phyloP scores from a whole-genome alignment of 345 rosid species.

The Psidium friedrichsthalianum region DNA sequence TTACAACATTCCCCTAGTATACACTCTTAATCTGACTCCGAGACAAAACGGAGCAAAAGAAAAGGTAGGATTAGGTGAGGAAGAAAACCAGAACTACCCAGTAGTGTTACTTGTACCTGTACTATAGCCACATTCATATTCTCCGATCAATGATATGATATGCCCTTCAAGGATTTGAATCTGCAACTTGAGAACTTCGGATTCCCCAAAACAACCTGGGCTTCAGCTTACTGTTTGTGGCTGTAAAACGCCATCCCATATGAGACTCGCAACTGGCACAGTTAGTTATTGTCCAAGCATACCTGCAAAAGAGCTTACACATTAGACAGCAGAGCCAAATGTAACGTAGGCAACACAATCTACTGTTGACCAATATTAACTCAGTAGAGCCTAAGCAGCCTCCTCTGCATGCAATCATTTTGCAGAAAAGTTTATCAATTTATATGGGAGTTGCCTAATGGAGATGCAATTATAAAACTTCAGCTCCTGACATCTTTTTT shows the following conservation, averaged over 20 bases:
- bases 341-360: neutral
- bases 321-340: neutral
- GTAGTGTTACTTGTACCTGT: neutral
- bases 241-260: constrained; percentile 89
- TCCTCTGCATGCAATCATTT: neutral
- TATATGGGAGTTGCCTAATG: neutral
- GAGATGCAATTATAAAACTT: neutral
- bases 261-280: constrained; percentile 47
- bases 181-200: constrained; percentile 66
- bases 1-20: neutral
- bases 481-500: neutral
- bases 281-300: constrained; percentile 68
- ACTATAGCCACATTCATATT: neutral
- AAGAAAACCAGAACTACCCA: neutral
- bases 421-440: neutral
- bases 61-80: neutral
- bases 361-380: neutral
- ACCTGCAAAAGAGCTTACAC: constrained; percentile 28
- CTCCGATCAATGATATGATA: neutral
- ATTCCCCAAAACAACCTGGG: constrained; percentile 89
- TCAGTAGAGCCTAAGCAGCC: neutral
- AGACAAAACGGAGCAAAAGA: neutral
- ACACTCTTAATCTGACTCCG: neutral
- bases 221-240: constrained; percentile 53
- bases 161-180: constrained; percentile 11